Base-by-base conservation (phyloP, 78 protist species). In the Protostelium mycophagum region DNA sequence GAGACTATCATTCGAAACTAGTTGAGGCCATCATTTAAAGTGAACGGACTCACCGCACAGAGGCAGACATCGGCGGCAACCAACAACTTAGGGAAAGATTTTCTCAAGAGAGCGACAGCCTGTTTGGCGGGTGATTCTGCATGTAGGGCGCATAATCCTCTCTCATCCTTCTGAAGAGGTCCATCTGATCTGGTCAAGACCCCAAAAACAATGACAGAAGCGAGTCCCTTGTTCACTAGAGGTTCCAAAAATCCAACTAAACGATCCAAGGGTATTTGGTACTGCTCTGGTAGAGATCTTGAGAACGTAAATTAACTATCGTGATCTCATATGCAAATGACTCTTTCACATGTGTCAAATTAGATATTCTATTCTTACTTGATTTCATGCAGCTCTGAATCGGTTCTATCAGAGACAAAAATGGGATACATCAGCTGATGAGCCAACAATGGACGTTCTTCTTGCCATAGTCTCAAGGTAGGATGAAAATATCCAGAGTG, bases 21-120 rank as follows among this genome's bases (percentile, higher is more conserved):
- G 73, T 5, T 51, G 73, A 51, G 5, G 73, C 31, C 5, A 16
- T 51, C 5, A 25, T 25, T 5, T 25, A 5, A 51, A 16, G 73
- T 25, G 73, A 51, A 51, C 16, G 16, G 73, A 51, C 73, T 51
- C 73, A 51, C 73, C 36, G 96, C 93, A 37, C 97, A 96, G 63
- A 96, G 88, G 87, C 97, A 96, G 36, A 96, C 96, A 85, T 96
- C 98, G 38, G 91, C 86, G 1, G 89, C 86, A n/a, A 96, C 86
- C 35, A 87, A 84, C 0, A 96, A 34, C 0, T 91, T 38, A 36
- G 96, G 96, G 87, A 85, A 94, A 5, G 34, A 83, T 83, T 63
- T 10, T 31, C 87, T 88, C 34, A 94, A 28, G 38, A 86, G 28
- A 28, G 35, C 37, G 34, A 96, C 1, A 35, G 95, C 95, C 88